Evolutionary conservation across 2,329 filamentous ascomycete species (phyloP).

Genomic region (Hymenoscyphus salicellus): DNA sequence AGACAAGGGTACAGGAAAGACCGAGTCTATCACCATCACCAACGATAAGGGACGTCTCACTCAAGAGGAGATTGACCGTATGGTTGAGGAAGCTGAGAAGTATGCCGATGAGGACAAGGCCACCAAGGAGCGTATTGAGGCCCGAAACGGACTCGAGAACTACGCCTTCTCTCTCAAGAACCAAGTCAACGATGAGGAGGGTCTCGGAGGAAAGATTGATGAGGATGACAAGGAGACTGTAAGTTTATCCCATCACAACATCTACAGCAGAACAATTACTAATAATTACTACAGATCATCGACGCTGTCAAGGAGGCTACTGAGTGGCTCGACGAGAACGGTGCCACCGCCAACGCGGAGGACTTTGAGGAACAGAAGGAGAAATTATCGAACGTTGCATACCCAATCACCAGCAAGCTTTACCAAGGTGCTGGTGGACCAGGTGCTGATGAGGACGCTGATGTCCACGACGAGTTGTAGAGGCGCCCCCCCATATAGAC

Average conservation of each 20-base stretch:
- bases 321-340: constrained; percentile 97
- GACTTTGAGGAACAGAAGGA: constrained; percentile 99
- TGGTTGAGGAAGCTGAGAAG: constrained; percentile 97
- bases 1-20: constrained; percentile 98
- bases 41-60: constrained; percentile 99
- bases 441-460: constrained; percentile 64
- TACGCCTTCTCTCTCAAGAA: constrained; percentile 99
- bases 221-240: constrained; percentile 97
- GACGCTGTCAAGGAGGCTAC: constrained; percentile 95
- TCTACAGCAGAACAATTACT: constrained; percentile 9
- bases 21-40: constrained; percentile 96
- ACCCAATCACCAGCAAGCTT: constrained; percentile 98
- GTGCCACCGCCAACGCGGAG: constrained; percentile 76
- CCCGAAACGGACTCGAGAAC: constrained; percentile 96
- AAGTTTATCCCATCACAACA: constrained; percentile 41
- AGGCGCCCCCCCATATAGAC: constrained; percentile 13
- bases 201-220: constrained; percentile 96
- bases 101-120: constrained; percentile 99
- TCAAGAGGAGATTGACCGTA: constrained; percentile 96
- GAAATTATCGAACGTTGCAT: constrained; percentile 94
- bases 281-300: constrained; percentile 60
- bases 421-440: constrained; percentile 68
- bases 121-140: constrained; percentile 92
- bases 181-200: constrained; percentile 95
- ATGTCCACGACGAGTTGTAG: constrained; percentile 77